Percentiles rank a stretch among this genome's conserved stretches.
Conservation (phyloP, 2,329 filamentous ascomycete genomes). For the Sordariomycetes sp. region DNA sequence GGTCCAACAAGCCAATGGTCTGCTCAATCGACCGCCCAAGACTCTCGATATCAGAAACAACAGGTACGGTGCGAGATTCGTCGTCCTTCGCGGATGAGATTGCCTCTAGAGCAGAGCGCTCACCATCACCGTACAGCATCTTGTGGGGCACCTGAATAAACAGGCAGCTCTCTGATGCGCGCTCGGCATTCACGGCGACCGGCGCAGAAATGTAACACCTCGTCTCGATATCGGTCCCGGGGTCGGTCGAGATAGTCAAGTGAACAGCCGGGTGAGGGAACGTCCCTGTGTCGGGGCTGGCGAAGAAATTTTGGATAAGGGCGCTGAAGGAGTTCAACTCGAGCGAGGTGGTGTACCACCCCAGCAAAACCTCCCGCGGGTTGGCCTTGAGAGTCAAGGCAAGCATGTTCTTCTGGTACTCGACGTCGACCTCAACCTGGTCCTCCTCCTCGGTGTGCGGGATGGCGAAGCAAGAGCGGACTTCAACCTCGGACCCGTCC, state of each 20-base stretch:
- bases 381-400: slow-evolving; percentile 87
- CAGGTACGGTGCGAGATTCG: slow-evolving; percentile 62
- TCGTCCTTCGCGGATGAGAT: slow-evolving; percentile 73
- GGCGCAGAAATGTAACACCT: slow-evolving; percentile 92
- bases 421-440: slow-evolving; percentile 98
- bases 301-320: slow-evolving; percentile 98
- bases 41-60: slow-evolving; percentile 83
- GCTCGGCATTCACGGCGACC: slow-evolving; percentile 89
- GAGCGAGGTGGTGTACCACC: slow-evolving; percentile 96
- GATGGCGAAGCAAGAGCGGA: slow-evolving; percentile 94
- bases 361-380: slow-evolving; percentile 87
- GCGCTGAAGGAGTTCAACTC: slow-evolving; percentile 98
- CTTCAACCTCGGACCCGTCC: slow-evolving; percentile 93
- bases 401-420: slow-evolving; percentile 99
- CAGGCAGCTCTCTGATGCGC: slow-evolving; percentile 89
- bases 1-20: slow-evolving; percentile 81
- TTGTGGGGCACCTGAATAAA: slow-evolving; percentile 97
- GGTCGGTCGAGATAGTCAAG: slow-evolving; percentile 84
- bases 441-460: slow-evolving; percentile 97
- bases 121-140: slow-evolving; percentile 74
- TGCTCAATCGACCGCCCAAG: slow-evolving; percentile 80
- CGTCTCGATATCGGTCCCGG: slow-evolving; percentile 81
- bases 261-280: slow-evolving; percentile 97
- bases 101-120: slow-evolving; percentile 62
- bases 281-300: slow-evolving; percentile 90